A percentile compares a stretch with the other conserved stretches of the same genome.
Conservation (phyloP, 176 grass and related monocot species). For the Zoysia japonica region DNA sequence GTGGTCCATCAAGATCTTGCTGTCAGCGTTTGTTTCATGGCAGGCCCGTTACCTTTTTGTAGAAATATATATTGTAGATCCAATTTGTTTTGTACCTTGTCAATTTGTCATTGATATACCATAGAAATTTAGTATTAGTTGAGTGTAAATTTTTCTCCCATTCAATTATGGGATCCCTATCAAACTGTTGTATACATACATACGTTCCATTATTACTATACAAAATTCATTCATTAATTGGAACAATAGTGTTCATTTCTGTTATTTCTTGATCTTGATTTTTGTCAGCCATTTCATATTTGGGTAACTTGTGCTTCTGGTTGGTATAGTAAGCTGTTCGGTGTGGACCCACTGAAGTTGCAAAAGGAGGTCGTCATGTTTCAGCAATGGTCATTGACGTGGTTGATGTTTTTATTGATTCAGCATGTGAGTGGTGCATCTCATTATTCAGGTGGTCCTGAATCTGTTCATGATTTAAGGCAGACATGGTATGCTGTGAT, state of each 20-base stretch:
- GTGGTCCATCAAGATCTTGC: constrained; percentile 58
- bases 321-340: constrained; percentile 18
- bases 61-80: constrained; percentile 60
- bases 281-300: constrained; percentile 9
- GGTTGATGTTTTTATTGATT: constrained; percentile 38
- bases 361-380: constrained; percentile 28
- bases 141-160: constrained; percentile 49
- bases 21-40: constrained; percentile 51
- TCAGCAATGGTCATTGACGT: constrained; percentile 34
- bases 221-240: constrained; percentile 46
- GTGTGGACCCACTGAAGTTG: neutral
- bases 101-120: constrained; percentile 47
- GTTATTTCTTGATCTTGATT: neutral
- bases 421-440: constrained; percentile 41
- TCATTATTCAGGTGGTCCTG: constrained; percentile 13
- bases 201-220: constrained; percentile 33
- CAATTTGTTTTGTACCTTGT: constrained; percentile 34
- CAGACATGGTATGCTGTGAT: neutral
- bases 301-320: neutral
- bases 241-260: neutral
- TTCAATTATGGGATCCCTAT: constrained; percentile 25
- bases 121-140: constrained; percentile 22
- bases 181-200: constrained; percentile 21
- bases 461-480: constrained; percentile 26
- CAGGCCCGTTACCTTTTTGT: constrained; percentile 56